A percentile compares a stretch with the other conserved stretches of the same genome.
These are phyloP conservation scores for Cyclotella baltica DNA, from an alignment of 108 stramenopile genomes.

Conservation along the genomic window DNA sequence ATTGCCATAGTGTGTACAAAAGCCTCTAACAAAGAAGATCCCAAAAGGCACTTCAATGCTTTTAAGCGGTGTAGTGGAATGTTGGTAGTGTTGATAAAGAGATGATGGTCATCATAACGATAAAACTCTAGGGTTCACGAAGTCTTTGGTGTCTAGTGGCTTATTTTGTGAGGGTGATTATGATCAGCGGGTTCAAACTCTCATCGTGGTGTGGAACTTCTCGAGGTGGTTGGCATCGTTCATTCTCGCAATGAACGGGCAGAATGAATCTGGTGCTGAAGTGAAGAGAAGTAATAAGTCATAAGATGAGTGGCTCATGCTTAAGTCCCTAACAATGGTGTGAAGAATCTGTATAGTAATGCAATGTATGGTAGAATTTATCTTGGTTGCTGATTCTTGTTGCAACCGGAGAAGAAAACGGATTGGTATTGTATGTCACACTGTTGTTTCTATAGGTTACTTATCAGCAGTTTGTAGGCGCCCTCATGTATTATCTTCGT, in stretches of 20 bases:
- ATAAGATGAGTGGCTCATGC: neutral
- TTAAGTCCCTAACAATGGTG: neutral
- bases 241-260: constrained; percentile 10
- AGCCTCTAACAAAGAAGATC: too few species aligned
- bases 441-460: neutral
- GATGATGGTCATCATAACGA: too few species aligned
- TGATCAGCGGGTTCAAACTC: constrained; percentile 33
- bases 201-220: constrained; percentile 38
- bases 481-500: too few species aligned
- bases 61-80: too few species aligned
- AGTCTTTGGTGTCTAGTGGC: too few species aligned
- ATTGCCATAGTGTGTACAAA: too few species aligned
- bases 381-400: neutral
- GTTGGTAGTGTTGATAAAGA: too few species aligned
- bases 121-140: too few species aligned
- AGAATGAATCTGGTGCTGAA: neutral
- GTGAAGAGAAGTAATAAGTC: constrained; percentile 44
- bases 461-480: too few species aligned
- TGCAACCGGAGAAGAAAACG: neutral
- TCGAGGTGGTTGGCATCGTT: constrained; percentile 18
- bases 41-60: too few species aligned
- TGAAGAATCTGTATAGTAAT: constrained; percentile 46
- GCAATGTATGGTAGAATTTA: neutral
- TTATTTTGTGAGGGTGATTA: too few species aligned
- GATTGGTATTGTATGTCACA: neutral